phyloP scores from a whole-genome alignment of 2,329 filamentous ascomycete species.

The Penicillium sp. region DNA sequence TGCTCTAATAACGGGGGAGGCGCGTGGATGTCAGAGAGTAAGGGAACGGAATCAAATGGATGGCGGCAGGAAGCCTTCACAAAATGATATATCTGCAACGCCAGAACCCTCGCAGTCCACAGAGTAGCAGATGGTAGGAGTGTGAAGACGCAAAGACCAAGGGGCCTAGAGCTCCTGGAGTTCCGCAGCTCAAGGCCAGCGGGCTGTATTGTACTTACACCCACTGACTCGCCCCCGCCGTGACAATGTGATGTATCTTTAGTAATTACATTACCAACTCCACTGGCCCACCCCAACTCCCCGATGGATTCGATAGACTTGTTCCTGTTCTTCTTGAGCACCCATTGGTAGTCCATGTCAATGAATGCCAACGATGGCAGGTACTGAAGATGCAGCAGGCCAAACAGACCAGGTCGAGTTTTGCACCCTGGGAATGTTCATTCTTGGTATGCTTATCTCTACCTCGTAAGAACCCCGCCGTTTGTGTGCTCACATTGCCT shows the following conservation, averaged over 20 bases:
- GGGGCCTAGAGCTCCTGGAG: constrained; percentile 17
- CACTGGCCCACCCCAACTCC: constrained; percentile 8
- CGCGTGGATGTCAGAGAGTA: background rate
- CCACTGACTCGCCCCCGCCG: background rate
- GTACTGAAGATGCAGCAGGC: constrained; percentile 1
- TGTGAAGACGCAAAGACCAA: constrained; percentile 7
- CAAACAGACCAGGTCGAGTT: constrained; percentile 48
- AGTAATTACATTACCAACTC: constrained; percentile 18
- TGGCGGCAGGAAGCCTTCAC: background rate
- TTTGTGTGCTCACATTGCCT: constrained; percentile 11
- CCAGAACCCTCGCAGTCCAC: constrained; percentile 3
- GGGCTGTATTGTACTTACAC: constrained; percentile 15
- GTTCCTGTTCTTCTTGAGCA: constrained; percentile 2
- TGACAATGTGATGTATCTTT: constrained; percentile 12
- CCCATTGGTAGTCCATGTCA: constrained; percentile 1
- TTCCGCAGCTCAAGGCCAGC: constrained; percentile 17
- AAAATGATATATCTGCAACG: background rate
- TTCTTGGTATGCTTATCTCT: constrained; percentile 50
- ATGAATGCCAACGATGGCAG: constrained; percentile 18
- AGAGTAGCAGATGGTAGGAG: constrained; percentile 7
- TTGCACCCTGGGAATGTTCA: constrained; percentile 62
- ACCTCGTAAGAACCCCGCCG: constrained; percentile 7
- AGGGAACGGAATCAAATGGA: background rate
- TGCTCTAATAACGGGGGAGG: constrained; percentile 13
- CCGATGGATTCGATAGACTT: constrained; percentile 11